These are phyloP conservation scores for Henckelia pumila DNA, from an alignment of 257 asterid genomes.

Conservation along the genomic window DNA sequence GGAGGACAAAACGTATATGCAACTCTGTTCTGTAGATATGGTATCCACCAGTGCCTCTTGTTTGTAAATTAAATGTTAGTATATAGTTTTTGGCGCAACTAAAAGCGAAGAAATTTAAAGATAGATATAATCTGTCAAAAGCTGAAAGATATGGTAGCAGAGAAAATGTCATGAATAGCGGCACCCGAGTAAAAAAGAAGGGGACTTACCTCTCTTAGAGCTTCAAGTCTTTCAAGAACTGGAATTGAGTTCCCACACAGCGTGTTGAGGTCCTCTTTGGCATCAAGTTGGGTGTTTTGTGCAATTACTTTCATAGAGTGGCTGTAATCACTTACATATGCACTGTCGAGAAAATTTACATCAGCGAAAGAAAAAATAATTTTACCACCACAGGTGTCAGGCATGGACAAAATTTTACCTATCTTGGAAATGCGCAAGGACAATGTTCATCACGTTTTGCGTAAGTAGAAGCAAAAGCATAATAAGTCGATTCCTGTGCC, in stretches of 20 bases:
- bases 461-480: constrained; percentile 69
- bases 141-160: background rate
- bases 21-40: background rate
- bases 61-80: background rate
- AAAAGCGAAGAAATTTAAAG: background rate
- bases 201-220: constrained; percentile 65
- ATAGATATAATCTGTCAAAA: background rate
- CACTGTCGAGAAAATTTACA: constrained; percentile 26
- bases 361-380: constrained; percentile 16
- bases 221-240: constrained; percentile 75
- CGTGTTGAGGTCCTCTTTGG: constrained; percentile 46
- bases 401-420: constrained; percentile 41
- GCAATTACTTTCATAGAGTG: constrained; percentile 37
- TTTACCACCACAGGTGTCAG: background rate
- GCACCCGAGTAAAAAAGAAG: background rate
- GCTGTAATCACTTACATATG: constrained; percentile 31
- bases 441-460: constrained; percentile 81
- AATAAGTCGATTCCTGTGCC: constrained; percentile 68
- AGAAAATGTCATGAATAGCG: background rate
- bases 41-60: background rate
- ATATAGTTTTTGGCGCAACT: background rate
- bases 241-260: constrained; percentile 65
- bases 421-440: constrained; percentile 81
- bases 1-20: background rate
- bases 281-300: constrained; percentile 34